Conservation (phyloP, 495 filamentous ascomycete species). For the Penicillium egyptiacum region DNA sequence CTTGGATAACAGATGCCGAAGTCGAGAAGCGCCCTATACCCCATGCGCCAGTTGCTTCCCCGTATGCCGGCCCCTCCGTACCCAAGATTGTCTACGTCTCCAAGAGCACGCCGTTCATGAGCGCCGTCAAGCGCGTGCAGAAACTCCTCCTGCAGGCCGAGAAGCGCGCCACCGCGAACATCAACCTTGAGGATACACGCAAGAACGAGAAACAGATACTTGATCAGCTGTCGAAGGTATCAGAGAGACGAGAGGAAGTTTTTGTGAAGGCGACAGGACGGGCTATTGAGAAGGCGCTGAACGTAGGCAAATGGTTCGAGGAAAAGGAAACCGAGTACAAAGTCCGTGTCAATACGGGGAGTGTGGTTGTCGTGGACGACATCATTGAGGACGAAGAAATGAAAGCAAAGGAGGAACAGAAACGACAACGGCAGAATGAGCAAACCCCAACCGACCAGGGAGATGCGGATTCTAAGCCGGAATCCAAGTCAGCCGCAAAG, state of each 20-base stretch:
- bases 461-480: conserved; percentile 1
- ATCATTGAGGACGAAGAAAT: conserved; percentile 47
- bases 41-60: conserved; percentile 62
- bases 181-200: conserved; percentile 38
- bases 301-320: conserved; percentile 64
- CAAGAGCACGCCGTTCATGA: conserved; percentile 71
- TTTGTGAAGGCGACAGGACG: conserved; percentile 74
- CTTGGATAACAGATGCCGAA: conserved; percentile 32
- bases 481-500: conserved; percentile 33
- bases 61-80: conserved; percentile 47
- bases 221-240: conserved; percentile 41
- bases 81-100: conserved; percentile 80
- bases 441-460: conserved; percentile 4
- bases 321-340: conserved; percentile 52
- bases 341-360: conserved; percentile 62
- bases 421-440: conserved; percentile 27
- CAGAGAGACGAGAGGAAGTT: conserved; percentile 57
- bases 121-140: conserved; percentile 76
- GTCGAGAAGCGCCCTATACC: conserved; percentile 70
- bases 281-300: conserved; percentile 71
- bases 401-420: conserved; percentile 25
- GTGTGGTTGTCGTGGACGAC: conserved; percentile 71
- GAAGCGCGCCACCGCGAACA: conserved; percentile 53
- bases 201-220: conserved; percentile 41
- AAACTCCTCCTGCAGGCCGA: conserved; percentile 66